Evolutionary conservation across 306 rosid genomes (phyloP).

Genomic region (Vicia faba): DNA sequence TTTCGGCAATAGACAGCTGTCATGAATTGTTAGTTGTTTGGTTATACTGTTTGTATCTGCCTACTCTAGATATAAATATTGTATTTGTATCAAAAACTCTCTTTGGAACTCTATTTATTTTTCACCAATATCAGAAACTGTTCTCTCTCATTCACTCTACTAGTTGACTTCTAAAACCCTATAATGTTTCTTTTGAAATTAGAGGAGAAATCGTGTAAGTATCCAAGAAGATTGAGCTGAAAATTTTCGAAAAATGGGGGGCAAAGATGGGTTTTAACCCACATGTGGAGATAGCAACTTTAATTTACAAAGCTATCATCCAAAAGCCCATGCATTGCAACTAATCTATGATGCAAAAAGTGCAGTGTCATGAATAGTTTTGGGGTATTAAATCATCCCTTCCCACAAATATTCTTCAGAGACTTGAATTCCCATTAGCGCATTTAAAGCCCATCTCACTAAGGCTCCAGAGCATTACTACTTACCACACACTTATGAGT

Average conservation of each 20-base stretch:
- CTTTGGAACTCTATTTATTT: background rate
- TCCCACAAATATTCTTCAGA: slow-evolving; percentile 9
- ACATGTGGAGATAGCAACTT: background rate
- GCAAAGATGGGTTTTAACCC: background rate
- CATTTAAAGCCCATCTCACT: background rate
- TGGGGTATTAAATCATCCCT: background rate
- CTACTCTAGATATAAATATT: background rate
- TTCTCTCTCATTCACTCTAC: background rate
- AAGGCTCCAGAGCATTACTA: background rate
- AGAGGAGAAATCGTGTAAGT: background rate
- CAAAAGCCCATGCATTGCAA: background rate
- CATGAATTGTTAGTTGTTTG: background rate
- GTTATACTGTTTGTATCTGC: background rate
- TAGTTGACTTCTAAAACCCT: background rate
- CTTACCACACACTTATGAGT: slow-evolving; percentile 1
- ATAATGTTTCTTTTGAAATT: background rate
- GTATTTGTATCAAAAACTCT: background rate
- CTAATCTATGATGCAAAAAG: background rate
- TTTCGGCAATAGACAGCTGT: background rate
- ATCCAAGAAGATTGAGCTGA: background rate
- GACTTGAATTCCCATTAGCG: background rate
- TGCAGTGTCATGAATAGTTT: background rate
- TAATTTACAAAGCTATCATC: background rate
- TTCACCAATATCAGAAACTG: slow-evolving; percentile 13
- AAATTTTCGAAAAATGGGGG: background rate